Base-by-base conservation (phyloP, 352 stramenopile genomes). In the Globisporangium cylindrosporum region DNA sequence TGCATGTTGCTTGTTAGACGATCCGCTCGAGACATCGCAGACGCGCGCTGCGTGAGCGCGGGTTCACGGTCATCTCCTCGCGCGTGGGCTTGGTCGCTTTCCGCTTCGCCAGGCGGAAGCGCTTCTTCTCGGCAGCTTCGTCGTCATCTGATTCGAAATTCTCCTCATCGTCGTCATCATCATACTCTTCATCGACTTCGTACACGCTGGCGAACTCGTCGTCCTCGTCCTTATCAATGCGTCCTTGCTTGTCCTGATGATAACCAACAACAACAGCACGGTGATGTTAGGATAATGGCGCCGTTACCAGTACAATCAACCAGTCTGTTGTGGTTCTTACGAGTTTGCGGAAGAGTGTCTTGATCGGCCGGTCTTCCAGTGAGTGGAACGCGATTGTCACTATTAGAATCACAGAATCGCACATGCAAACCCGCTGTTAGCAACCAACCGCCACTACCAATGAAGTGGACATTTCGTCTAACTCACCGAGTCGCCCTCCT, bases 301-400 rank as follows among this genome's bases (percentile, higher is more conserved):
- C 41, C 15, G 5, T 5, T 24, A 63, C 5, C 15, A 25, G 5
- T 20, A 51, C 9, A 1, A 15, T 6, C 22, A 38, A 22, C 15
- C 2, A 15, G 15, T 56, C 14, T 8, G 5, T 18, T 12, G 15
- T 46, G 20, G 12, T 12, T 24, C 73, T 20, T 75, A 93, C 82
- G 59, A 92, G 66, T 34, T 80, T 68, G 8, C 87, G 80, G 62
- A 94, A 92, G 24, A 92, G 79, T 9, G 77, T 68, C 73, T 94
- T 94, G 67, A 94, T 94, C 29, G 85, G 84, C 18, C 87, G 84
- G 62, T 94, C 87, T 58, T 94, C 87, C 18, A 94, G 75, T 6
- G 87, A 94, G 76, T 94, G 87, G 66, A 94, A 94, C 56, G 87
- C 87, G 63, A 94, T 94, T 8, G 86, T 90, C 22, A 79, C 83